Conservation (phyloP, 2,329 filamentous ascomycete genomes). For the Zasmidium citrigriseum region DNA sequence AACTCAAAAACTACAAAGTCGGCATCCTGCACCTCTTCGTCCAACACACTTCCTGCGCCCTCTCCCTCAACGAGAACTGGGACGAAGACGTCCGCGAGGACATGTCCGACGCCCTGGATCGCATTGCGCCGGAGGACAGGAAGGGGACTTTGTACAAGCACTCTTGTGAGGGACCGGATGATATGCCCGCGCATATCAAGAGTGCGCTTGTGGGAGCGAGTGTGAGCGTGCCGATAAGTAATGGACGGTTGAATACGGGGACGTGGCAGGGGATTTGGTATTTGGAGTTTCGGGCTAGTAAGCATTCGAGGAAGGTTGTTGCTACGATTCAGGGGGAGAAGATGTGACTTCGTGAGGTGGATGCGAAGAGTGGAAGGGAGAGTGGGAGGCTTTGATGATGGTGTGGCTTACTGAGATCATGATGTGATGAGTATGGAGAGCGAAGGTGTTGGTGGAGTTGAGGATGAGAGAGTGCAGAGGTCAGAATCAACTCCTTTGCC, state of each 20-base stretch:
- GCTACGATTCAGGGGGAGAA: constrained; percentile 93
- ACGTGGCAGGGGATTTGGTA: constrained; percentile 95
- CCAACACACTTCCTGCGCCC: constrained; percentile 90
- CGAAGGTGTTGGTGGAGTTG: background rate
- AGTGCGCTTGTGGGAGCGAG: constrained; percentile 84
- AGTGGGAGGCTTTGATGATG: constrained; percentile 1
- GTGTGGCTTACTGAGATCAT: no score
- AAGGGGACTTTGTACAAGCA: constrained; percentile 74
- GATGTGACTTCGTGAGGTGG: constrained; percentile 25
- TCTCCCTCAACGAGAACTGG: constrained; percentile 91
- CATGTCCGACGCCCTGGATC: constrained; percentile 94
- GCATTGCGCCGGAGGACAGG: constrained; percentile 80
- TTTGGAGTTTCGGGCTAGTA: constrained; percentile 78
- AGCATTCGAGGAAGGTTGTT: constrained; percentile 78
- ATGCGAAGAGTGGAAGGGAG: background rate
- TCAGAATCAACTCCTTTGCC: no score
- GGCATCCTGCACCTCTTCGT: constrained; percentile 87
- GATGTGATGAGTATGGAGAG: background rate
- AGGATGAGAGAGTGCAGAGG: no score
- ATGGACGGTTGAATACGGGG: constrained; percentile 72
- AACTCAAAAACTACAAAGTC: constrained; percentile 80
- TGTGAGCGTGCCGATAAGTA: constrained; percentile 84
- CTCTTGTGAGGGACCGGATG: constrained; percentile 80
- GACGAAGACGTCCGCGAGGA: constrained; percentile 76
- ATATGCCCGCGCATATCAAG: constrained; percentile 98